Base-by-base conservation (phyloP, 225 moss, liverwort and hornwort species). In the Lunularia cruciata region DNA sequence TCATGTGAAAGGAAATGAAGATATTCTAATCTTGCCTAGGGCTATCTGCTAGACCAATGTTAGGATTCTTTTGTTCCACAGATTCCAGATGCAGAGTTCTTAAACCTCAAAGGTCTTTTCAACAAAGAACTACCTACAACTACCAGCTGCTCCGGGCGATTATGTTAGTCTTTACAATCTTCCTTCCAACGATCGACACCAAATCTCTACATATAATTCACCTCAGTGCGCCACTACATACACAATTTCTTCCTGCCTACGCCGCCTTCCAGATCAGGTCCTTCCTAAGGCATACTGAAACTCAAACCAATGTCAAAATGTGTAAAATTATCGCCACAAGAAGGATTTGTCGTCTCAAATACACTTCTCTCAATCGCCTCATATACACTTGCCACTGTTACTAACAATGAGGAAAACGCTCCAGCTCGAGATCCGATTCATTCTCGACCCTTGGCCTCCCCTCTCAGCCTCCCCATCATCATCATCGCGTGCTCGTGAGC, bases 351-450 rank as follows among this genome's bases (percentile, higher is more conserved):
- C 43, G 7, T 43, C 43, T 43, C 9, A 7, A 15, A 43, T 7
- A 43, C 43, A 15, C 9, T 15, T 43, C 43, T 43, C 43, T 7
- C 43, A 7, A 7, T 15, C 43, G 32, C 18, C 35, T 59, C 58
- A 33, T 4, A 30, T 34, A 36, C 58, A 26, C 2, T 35, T 20
- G 8, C 32, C 18, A 6, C 58, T 20, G 58, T 34, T 33, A 33
- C 15, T 0, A 59, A 59, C 11, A 18, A 6, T 15, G 28, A 59
- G 58, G 58, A 59, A 59, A 59, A 36, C 58, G 34, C 58, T 33
- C 33, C 58, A 54, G 54, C 58, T 33, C 33, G 32, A 54, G 54
- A 59, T 59, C 58, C 58, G 33, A 3, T 35, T 59, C 58, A 59
- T 59, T 59, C 58, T 59, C 20, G 20, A 2, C 52, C 43, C 43